Percentiles rank a stretch among this genome's conserved stretches.
Evolutionary conservation across 352 stramenopile species (phyloP).

Genomic region (Phytopythium chamaehyphon): DNA sequence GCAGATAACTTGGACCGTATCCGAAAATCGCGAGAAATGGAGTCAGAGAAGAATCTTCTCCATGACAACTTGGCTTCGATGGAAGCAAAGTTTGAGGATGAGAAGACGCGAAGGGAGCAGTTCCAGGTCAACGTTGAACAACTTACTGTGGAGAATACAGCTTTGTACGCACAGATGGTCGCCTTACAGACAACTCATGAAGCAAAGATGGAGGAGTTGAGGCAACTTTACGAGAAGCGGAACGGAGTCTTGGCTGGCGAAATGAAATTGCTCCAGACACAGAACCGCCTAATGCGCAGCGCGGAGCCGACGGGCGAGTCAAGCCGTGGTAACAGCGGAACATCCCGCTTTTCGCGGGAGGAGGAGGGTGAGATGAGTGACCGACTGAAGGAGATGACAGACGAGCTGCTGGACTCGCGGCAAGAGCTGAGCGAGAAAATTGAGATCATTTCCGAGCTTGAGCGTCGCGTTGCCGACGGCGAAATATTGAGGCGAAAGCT

Average conservation of each 20-base stretch:
- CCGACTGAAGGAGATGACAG: slow-evolving; percentile 64
- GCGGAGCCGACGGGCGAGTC: slow-evolving; percentile 21
- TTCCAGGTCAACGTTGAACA: slow-evolving; percentile 88
- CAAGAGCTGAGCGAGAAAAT: slow-evolving; percentile 63
- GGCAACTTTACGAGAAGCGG: slow-evolving; percentile 64
- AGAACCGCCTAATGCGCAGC: slow-evolving; percentile 68
- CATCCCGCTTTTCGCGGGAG: slow-evolving; percentile 13
- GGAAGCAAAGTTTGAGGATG: slow-evolving; percentile 72
- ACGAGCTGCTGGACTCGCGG: slow-evolving; percentile 53
- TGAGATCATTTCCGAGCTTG: slow-evolving; percentile 62
- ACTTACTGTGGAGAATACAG: slow-evolving; percentile 81
- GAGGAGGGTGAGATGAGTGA: slow-evolving; percentile 44
- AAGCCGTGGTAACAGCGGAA: slow-evolving; percentile 12
- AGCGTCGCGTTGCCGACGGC: slow-evolving; percentile 53
- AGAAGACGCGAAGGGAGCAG: slow-evolving; percentile 76
- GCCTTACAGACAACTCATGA: slow-evolving; percentile 77
- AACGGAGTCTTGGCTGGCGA: slow-evolving; percentile 64
- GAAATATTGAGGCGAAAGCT: slow-evolving; percentile 90
- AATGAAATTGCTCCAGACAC: slow-evolving; percentile 71
- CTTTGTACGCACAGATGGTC: slow-evolving; percentile 85
- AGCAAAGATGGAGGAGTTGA: slow-evolving; percentile 78
- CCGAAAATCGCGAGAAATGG: slow-evolving; percentile 53
- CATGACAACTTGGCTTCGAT: slow-evolving; percentile 60
- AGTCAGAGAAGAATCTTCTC: slow-evolving; percentile 70
- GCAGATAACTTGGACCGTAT: slow-evolving; percentile 55